These are phyloP conservation scores for Lasiodiplodia sp. DNA, from an alignment of 2,329 filamentous ascomycete genomes.

Conservation along the genomic window DNA sequence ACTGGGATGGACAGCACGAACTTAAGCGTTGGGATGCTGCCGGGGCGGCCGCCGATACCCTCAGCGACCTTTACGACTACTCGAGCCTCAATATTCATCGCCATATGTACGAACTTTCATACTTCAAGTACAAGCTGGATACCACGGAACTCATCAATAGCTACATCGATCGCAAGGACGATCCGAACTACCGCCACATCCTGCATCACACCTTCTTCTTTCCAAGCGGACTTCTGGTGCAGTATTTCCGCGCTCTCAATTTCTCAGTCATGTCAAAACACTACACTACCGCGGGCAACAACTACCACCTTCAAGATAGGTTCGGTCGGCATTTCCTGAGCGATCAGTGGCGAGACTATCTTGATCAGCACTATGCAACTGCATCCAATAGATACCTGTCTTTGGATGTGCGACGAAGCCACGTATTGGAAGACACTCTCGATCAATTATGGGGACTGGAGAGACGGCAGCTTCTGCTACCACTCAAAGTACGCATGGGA, in stretches of 20 bases:
- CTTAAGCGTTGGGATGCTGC: conserved; percentile 74
- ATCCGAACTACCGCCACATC: conserved; percentile 73
- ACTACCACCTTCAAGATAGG: conserved; percentile 36
- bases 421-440: conserved; percentile 60
- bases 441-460: conserved; percentile 91
- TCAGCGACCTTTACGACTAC: conserved; percentile 65
- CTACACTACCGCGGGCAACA: conserved; percentile 62
- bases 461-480: conserved; percentile 79
- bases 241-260: conserved; percentile 88
- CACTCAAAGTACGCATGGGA: conserved; percentile 86
- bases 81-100: conserved; percentile 22
- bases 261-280: conserved; percentile 84
- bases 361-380: conserved; percentile 19
- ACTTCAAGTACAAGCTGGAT: conserved; percentile 59
- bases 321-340: conserved; percentile 25
- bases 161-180: conserved; percentile 69
- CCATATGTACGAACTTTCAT: conserved; percentile 14
- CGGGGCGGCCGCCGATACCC: conserved; percentile 77
- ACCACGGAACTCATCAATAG: conserved; percentile 59
- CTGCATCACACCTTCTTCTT: conserved; percentile 85
- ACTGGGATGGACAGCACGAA: conserved; percentile 80
- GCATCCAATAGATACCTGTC: conserved; percentile 47
- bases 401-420: conserved; percentile 52
- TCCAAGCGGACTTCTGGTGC: conserved; percentile 72
- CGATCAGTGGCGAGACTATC: conserved; percentile 16